Conservation (phyloP, 1,284 basidiomycete species). For the Neotropicomus parvogracilis region DNA sequence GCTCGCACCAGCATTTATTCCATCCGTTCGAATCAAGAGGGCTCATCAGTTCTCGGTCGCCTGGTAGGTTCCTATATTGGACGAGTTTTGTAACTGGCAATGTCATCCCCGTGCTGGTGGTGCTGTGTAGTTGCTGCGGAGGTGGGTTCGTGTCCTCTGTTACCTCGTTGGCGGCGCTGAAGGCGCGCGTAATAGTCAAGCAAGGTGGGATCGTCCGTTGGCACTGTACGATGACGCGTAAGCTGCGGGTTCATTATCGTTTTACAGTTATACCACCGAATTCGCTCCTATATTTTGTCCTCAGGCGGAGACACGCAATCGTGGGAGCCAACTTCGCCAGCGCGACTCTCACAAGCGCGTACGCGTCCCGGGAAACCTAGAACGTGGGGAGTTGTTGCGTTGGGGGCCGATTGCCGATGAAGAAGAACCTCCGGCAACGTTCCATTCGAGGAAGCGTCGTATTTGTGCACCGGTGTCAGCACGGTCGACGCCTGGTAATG, state of each 20-base stretch:
- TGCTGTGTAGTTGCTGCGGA: neutral
- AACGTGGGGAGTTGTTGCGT: neutral
- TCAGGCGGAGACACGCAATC: neutral
- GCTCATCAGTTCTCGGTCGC: neutral
- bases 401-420: conserved; percentile 13
- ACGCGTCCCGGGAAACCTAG: neutral
- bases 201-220: neutral
- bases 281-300: neutral
- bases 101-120: neutral
- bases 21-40: neutral
- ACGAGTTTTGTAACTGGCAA: conserved; percentile 14
- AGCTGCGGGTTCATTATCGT: neutral
- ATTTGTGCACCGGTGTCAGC: conserved; percentile 14
- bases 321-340: neutral
- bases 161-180: neutral
- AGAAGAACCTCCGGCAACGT: neutral
- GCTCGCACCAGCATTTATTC: neutral
- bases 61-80: conserved; percentile 22
- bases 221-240: neutral
- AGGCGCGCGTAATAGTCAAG: neutral
- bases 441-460: conserved; percentile 9
- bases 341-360: neutral
- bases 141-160: conserved; percentile 5
- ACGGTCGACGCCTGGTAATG: neutral
- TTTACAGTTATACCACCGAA: no score